Percentiles rank a stretch among this genome's conserved stretches.
These are phyloP conservation scores for Cladophialophora chaetospira DNA, from an alignment of 2,329 filamentous ascomycete species.

Conservation along the genomic window DNA sequence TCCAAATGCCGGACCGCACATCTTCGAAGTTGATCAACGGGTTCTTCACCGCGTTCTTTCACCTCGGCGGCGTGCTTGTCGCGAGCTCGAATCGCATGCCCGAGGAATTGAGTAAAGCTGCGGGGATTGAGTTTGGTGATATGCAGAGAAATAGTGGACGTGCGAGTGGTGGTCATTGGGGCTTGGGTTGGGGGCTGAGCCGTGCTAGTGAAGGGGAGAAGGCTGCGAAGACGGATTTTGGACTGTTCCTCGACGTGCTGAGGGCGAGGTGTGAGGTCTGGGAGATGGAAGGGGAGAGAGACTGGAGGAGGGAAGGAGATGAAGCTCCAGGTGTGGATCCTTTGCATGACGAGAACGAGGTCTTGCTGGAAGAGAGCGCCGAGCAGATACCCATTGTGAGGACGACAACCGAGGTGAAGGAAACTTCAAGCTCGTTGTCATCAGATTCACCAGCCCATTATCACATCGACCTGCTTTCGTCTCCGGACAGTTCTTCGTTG, in stretches of 20 bases:
- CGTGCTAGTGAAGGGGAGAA: slow-evolving; percentile 54
- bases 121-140: slow-evolving; percentile 65
- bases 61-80: slow-evolving; percentile 76
- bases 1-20: slow-evolving; percentile 77
- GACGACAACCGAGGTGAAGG: neutral
- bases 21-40: slow-evolving; percentile 78
- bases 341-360: too few species aligned
- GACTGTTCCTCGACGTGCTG: slow-evolving; percentile 72
- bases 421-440: slow-evolving; percentile 8
- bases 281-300: slow-evolving; percentile 75
- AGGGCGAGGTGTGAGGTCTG: slow-evolving; percentile 79
- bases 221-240: slow-evolving; percentile 70
- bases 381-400: neutral
- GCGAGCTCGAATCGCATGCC: slow-evolving; percentile 83
- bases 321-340: too few species aligned
- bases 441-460: slow-evolving; percentile 32
- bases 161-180: slow-evolving; percentile 21
- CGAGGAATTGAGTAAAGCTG: slow-evolving; percentile 75
- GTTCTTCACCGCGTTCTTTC: slow-evolving; percentile 77
- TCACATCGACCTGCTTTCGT: slow-evolving; percentile 20
- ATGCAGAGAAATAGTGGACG: neutral
- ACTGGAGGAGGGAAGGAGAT: slow-evolving; percentile 61
- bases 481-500: slow-evolving; percentile 4
- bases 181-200: slow-evolving; percentile 32
- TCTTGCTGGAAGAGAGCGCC: neutral